These are phyloP conservation scores for Ceratocystis ficicola DNA, from an alignment of 2,329 filamentous ascomycete genomes.

Conservation along the genomic window DNA sequence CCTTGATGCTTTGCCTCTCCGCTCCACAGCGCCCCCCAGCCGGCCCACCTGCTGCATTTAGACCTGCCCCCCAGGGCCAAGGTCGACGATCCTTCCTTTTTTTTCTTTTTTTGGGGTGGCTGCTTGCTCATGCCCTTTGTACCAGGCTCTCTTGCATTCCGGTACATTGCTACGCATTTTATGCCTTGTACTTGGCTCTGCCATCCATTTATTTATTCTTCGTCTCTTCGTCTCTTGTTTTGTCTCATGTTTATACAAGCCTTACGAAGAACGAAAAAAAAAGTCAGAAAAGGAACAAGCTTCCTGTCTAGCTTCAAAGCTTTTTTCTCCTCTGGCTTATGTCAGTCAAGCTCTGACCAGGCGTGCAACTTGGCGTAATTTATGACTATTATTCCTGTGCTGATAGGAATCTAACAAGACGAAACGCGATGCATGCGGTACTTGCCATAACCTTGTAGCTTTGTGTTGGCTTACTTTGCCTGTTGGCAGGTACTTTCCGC, in stretches of 20 bases:
- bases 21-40: no score
- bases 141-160: not conserved
- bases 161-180: not conserved
- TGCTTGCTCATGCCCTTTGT: no score
- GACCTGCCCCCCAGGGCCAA: no score
- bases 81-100: no score
- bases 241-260: no score
- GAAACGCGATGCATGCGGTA: not conserved
- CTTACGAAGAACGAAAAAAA: no score
- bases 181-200: not conserved
- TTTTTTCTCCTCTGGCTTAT: not conserved
- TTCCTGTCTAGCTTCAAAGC: conserved; percentile 8
- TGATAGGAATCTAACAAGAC: not conserved
- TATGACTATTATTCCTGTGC: not conserved
- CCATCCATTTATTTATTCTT: no score
- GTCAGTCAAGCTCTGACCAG: conserved; percentile 4
- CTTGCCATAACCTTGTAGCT: not conserved
- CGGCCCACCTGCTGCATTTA: no score
- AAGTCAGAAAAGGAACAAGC: not conserved
- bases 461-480: no score
- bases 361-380: not conserved
- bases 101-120: no score
- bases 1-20: no score
- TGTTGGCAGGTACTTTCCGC: not conserved
- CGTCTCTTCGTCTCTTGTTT: no score